Evolutionary conservation across 805 yeast genomes (phyloP).

Genomic region (Jamesozyma gamospora): DNA sequence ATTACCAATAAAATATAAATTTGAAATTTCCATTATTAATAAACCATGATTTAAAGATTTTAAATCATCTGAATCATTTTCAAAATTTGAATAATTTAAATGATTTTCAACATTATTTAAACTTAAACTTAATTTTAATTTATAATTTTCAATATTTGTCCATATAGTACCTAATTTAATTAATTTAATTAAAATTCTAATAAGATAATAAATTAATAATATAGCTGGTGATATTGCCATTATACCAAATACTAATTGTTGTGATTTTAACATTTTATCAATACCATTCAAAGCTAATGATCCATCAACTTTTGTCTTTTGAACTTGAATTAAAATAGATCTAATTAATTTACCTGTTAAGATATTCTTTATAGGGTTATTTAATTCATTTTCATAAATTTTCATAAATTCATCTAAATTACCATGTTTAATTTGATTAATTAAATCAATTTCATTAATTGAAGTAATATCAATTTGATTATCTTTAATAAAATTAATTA

Average conservation of each 20-base stretch:
- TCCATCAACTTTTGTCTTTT: conserved; percentile 92
- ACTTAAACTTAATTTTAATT: conserved; percentile 22
- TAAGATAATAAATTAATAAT: conserved; percentile 43
- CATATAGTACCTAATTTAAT: conserved; percentile 19
- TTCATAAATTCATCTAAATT: conserved; percentile 72
- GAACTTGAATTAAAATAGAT: conserved; percentile 80
- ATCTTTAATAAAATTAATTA: conserved; percentile 39
- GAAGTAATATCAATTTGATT: conserved; percentile 4
- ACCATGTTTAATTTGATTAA: conserved; percentile 49
- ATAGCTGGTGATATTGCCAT: conserved; percentile 81
- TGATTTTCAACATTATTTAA: conserved; percentile 54
- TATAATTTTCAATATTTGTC: conserved; percentile 21
- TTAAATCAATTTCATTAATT: conserved; percentile 1
- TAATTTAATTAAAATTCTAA: conserved; percentile 26
- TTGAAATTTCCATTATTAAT: conserved; percentile 54
- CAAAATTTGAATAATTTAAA: conserved; percentile 26
- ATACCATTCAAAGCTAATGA: conserved; percentile 84
- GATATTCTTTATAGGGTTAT: conserved; percentile 55
- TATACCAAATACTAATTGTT: conserved; percentile 86
- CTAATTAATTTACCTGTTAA: conserved; percentile 61
- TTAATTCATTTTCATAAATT: conserved; percentile 67
- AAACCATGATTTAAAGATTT: conserved; percentile 43
- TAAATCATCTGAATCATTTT: conserved; percentile 13
- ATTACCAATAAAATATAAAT: conserved; percentile 42
- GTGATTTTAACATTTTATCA: conserved; percentile 79